Percentiles rank a stretch among this genome's conserved stretches.
Evolutionary conservation across 2,329 filamentous ascomycete genomes (phyloP).

Genomic region (Juglanconis oblonga): DNA sequence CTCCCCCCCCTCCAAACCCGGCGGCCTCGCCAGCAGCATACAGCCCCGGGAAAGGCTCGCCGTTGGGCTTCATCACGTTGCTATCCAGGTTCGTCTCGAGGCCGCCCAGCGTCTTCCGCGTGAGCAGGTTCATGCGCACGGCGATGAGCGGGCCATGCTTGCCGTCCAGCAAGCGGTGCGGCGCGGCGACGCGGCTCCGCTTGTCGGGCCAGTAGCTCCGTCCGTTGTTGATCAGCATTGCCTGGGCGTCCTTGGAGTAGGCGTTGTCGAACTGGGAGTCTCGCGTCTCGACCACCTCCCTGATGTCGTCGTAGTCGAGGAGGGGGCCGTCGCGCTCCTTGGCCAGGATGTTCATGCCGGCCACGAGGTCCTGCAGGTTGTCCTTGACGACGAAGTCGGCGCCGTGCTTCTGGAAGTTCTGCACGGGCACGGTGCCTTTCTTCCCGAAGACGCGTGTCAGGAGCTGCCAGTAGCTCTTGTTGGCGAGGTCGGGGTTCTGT

Average conservation of each 20-base stretch:
- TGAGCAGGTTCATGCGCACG: constrained; percentile 58
- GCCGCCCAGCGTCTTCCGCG: constrained; percentile 58
- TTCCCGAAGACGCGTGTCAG: constrained; percentile 48
- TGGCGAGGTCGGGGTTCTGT: constrained; percentile 60
- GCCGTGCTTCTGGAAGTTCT: constrained; percentile 57
- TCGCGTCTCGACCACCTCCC: constrained; percentile 47
- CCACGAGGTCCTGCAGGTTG: constrained; percentile 52
- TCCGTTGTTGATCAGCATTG: constrained; percentile 59
- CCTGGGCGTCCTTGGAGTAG: constrained; percentile 59
- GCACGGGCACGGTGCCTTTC: constrained; percentile 52
- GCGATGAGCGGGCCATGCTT: constrained; percentile 58
- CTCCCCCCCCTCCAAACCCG: constrained; percentile 60
- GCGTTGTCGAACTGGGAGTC: constrained; percentile 55
- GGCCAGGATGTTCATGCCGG: constrained; percentile 57
- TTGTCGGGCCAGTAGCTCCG: constrained; percentile 54
- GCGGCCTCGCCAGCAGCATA: constrained; percentile 61
- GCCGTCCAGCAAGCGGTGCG: constrained; percentile 52
- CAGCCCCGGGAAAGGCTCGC: constrained; percentile 49
- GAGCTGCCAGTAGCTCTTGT: constrained; percentile 53
- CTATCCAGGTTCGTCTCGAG: constrained; percentile 58
- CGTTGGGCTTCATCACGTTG: constrained; percentile 50
- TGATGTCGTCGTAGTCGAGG: constrained; percentile 44
- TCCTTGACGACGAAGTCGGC: constrained; percentile 59
- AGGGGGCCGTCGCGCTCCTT: constrained; percentile 41
- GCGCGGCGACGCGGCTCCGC: constrained; percentile 48